These are phyloP conservation scores for Neurospora discreta DNA, from an alignment of 495 filamentous ascomycete species.

Conservation along the genomic window DNA sequence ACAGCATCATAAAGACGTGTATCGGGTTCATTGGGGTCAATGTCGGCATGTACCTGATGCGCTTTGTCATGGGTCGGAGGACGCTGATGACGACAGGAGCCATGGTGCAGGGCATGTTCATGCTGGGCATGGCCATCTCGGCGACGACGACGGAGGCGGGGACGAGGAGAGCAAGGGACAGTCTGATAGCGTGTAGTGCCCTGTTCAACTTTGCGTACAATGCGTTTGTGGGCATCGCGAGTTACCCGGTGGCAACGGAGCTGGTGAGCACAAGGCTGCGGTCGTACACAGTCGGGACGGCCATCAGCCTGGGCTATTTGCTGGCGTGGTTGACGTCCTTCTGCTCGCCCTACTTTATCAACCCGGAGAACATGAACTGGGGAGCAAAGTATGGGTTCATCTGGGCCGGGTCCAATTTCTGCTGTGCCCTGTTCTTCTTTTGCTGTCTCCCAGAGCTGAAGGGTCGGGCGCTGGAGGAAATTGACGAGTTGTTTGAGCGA, in stretches of 20 bases:
- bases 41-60: constrained; percentile 28
- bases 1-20: constrained; percentile 27
- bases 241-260: constrained; percentile 5
- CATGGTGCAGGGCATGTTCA: constrained; percentile 21
- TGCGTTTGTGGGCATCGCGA: constrained; percentile 9
- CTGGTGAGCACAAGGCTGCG: neutral
- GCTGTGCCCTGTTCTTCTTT: constrained; percentile 39
- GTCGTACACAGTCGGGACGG: constrained; percentile 11
- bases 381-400: constrained; percentile 43
- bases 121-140: constrained; percentile 26
- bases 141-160: constrained; percentile 20
- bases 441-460: constrained; percentile 38
- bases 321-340: constrained; percentile 10
- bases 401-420: constrained; percentile 34
- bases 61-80: constrained; percentile 24
- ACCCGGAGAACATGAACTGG: constrained; percentile 7
- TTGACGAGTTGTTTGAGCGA: constrained; percentile 38
- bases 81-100: constrained; percentile 25
- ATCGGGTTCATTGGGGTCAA: constrained; percentile 29
- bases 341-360: constrained; percentile 17
- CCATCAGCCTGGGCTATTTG: constrained; percentile 12
- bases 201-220: constrained; percentile 11
- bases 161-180: constrained; percentile 15
- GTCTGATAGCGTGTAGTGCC: constrained; percentile 18
- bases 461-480: constrained; percentile 48